Conservation (phyloP, 129 eudicot genomes). For the Lonicera japonica region DNA sequence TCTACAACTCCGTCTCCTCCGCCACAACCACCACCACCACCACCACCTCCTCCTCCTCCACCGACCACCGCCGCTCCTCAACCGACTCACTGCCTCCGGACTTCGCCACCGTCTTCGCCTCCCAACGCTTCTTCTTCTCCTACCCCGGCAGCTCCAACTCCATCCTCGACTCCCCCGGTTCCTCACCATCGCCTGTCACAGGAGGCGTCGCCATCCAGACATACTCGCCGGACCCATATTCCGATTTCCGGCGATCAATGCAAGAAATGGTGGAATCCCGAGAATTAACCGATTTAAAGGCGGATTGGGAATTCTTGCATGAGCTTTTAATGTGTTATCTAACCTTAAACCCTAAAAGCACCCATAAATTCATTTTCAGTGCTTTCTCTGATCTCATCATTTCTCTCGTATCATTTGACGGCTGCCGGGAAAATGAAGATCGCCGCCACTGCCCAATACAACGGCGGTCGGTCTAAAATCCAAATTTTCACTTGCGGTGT, state of each 20-base stretch:
- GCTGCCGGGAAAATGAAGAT: constrained; percentile 12
- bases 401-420: constrained; percentile 23
- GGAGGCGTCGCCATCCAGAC: constrained; percentile 44
- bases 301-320: constrained; percentile 49
- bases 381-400: constrained; percentile 49
- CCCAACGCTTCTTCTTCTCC: constrained; percentile 57
- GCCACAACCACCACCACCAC: constrained; percentile 8
- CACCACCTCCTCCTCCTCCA: constrained; percentile 18
- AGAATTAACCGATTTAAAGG: constrained; percentile 5
- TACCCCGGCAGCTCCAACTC: constrained; percentile 65
- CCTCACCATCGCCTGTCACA: background rate
- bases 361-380: constrained; percentile 44
- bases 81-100: constrained; percentile 1
- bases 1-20: constrained; percentile 10
- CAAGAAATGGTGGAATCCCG: constrained; percentile 57
- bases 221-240: constrained; percentile 45
- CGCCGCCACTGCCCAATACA: background rate
- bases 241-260: constrained; percentile 50
- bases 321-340: constrained; percentile 56
- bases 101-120: constrained; percentile 18
- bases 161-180: constrained; percentile 29
- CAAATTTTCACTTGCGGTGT: background rate
- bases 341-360: constrained; percentile 37
- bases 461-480: constrained; percentile 2
- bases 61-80: constrained; percentile 13